Percentiles rank a stretch among this genome's conserved stretches.
phyloP scores from a whole-genome alignment of 257 asterid genomes.

The Gardenia jasminoides region DNA sequence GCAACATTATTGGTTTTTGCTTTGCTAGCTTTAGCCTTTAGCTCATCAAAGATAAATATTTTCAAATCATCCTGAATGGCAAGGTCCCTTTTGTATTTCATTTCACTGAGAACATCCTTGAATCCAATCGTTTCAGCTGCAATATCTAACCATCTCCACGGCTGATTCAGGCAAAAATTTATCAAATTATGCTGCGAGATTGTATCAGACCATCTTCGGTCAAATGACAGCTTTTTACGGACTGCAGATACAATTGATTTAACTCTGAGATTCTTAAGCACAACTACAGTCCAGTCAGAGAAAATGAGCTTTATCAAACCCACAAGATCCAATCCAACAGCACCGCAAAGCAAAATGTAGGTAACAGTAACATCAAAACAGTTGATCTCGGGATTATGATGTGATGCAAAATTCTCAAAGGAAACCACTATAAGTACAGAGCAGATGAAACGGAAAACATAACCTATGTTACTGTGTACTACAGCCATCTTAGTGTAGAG shows the following conservation, averaged over 20 bases:
- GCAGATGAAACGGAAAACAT: constrained; percentile 15
- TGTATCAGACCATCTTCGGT: background rate
- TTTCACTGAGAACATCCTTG: background rate
- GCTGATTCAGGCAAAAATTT: background rate
- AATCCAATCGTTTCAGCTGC: background rate
- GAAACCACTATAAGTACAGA: constrained; percentile 4
- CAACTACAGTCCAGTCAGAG: constrained; percentile 20
- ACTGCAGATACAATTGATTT: background rate
- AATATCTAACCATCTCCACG: background rate
- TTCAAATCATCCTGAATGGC: background rate
- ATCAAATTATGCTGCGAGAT: background rate
- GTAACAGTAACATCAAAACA: constrained; percentile 8
- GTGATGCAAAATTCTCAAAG: background rate
- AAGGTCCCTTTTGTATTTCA: background rate
- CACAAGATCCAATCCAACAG: constrained; percentile 14
- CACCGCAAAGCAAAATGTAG: constrained; percentile 24
- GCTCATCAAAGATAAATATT: background rate
- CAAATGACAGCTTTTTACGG: background rate
- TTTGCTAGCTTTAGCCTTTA: background rate
- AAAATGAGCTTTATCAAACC: constrained; percentile 14
- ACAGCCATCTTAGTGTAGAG: constrained; percentile 29
- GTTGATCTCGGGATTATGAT: background rate
- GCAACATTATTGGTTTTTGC: background rate
- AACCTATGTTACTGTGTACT: constrained; percentile 8
- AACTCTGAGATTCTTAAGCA: background rate